A percentile compares a stretch with the other conserved stretches of the same genome.
These are phyloP conservation scores for Fusarium domesticum DNA, from an alignment of 2,329 filamentous ascomycete species.

Conservation along the genomic window DNA sequence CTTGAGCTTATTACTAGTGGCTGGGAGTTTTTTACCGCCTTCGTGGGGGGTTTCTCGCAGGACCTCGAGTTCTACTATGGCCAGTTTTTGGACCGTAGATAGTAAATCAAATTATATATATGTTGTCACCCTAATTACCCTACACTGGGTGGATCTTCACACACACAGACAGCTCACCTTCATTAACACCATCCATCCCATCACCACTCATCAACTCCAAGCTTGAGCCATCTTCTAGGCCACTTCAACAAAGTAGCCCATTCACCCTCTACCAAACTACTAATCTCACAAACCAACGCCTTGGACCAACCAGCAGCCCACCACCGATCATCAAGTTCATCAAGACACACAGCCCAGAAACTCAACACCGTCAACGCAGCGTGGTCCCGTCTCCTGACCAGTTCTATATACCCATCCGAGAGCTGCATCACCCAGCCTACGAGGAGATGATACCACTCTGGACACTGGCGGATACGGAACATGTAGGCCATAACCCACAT, in stretches of 20 bases:
- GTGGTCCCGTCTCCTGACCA: slow-evolving; percentile 1
- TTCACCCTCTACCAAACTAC: neutral
- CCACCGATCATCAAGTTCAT: slow-evolving; percentile 8
- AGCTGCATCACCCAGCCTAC: slow-evolving; percentile 12
- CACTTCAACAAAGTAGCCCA: slow-evolving; percentile 4
- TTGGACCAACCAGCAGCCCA: slow-evolving; percentile 13
- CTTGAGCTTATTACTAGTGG: too few species aligned
- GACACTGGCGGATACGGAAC: slow-evolving; percentile 3
- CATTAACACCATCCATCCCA: too few species aligned
- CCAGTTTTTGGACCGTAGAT: too few species aligned
- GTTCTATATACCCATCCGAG: slow-evolving; percentile 6
- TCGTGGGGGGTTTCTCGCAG: too few species aligned
- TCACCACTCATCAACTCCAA: neutral
- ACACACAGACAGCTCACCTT: too few species aligned
- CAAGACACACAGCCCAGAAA: slow-evolving; percentile 12
- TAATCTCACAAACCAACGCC: slow-evolving; percentile 8
- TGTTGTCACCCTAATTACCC: too few species aligned
- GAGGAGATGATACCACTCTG: slow-evolving; percentile 6
- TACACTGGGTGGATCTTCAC: too few species aligned
- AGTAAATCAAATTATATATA: too few species aligned
- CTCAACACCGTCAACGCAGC: slow-evolving; percentile 7
- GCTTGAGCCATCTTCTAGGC: neutral
- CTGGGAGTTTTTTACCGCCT: too few species aligned
- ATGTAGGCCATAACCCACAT: slow-evolving; percentile 3
- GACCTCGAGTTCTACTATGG: too few species aligned